Conservation (phyloP, 352 stramenopile species). For the Chrysophaeum taylorii region DNA sequence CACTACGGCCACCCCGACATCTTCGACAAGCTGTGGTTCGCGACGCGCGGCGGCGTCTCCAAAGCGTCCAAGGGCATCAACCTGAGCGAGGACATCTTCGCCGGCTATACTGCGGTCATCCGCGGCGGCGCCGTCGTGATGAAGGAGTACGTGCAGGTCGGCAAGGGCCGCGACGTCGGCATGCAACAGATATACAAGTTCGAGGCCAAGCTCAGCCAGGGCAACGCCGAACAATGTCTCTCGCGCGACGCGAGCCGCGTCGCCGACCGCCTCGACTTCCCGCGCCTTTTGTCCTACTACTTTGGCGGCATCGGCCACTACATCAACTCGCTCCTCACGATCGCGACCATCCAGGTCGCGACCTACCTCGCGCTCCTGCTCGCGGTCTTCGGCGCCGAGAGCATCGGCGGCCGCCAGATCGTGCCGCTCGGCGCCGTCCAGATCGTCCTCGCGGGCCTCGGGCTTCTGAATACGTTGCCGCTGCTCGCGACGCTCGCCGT, state of each 20-base stretch:
- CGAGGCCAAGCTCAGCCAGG: conserved; percentile 90
- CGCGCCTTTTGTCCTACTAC: conserved; percentile 95
- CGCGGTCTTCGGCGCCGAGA: conserved; percentile 78
- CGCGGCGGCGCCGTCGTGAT: conserved; percentile 88
- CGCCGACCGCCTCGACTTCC: conserved; percentile 92
- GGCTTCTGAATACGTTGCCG: conserved; percentile 91
- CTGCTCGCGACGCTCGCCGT: conserved; percentile 92
- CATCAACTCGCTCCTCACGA: conserved; percentile 90
- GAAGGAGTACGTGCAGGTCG: conserved; percentile 97
- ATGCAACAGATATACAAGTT: conserved; percentile 99
- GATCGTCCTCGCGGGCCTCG: conserved; percentile 87
- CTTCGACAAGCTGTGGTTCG: conserved; percentile 99
- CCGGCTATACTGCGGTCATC: conserved; percentile 96
- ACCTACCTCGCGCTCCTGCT: conserved; percentile 89
- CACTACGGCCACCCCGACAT: conserved; percentile 98
- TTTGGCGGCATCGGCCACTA: conserved; percentile 98
- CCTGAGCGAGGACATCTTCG: conserved; percentile 98
- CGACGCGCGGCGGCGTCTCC: conserved; percentile 92
- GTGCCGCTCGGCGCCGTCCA: conserved; percentile 86
- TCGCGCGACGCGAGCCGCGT: conserved; percentile 95
- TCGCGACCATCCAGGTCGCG: conserved; percentile 92
- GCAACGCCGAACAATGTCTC: conserved; percentile 91
- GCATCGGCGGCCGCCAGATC: conserved; percentile 73
- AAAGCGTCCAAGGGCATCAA: conserved; percentile 99
- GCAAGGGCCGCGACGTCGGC: conserved; percentile 96